Base-by-base conservation (phyloP, 495 filamentous ascomycete species). In the Aeminium ludgeri region DNA sequence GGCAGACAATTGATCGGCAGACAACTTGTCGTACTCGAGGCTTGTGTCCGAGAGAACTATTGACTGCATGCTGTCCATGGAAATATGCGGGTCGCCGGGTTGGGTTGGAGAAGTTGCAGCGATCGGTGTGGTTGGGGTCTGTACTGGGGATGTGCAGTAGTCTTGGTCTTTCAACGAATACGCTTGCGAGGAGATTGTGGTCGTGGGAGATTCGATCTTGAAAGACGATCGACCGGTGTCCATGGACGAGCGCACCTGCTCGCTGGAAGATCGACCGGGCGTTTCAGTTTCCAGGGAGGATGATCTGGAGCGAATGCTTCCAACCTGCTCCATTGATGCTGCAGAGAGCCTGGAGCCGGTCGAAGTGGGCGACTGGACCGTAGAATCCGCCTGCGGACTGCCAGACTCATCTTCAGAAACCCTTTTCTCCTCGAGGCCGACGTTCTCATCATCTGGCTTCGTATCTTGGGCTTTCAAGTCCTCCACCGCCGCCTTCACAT, bases 11-110 rank as follows among this genome's bases (percentile, higher is more conserved):
- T 51, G 34, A 23, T 47, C 48, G 33, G 48, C 10, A 10, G 48
- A 51, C 10, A 51, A 28, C 16, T 51, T 34, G 30, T 47, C 48
- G 33, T 51, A 51, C 34, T 51, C 48, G n/a, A 51, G 19, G 34
- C 48, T 50, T 13, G 43, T 28, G 3, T 51, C 39, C 7, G 44
- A 46, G 2, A 51, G 40, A 5, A 38, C 48, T 12, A 51, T 31
- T 6, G 48, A 51, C 3, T 44, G 35, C 48, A 51, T 43, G 23
- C 39, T 43, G 36, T 46, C 40, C 16, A 45, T 32, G 15, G 40
- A 34, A 10, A 42, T 42, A 30, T 35, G 25, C 6, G 48, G 34
- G 30, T 47, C 40, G 13, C 20, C 13, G 15, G 34, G 34, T 1
- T 44, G 36, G 11, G 32, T 49, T 8, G 48, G 48, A 3, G 48